Base-by-base conservation (phyloP, 2,329 filamentous ascomycete species). In the Nemania bipapillata region DNA sequence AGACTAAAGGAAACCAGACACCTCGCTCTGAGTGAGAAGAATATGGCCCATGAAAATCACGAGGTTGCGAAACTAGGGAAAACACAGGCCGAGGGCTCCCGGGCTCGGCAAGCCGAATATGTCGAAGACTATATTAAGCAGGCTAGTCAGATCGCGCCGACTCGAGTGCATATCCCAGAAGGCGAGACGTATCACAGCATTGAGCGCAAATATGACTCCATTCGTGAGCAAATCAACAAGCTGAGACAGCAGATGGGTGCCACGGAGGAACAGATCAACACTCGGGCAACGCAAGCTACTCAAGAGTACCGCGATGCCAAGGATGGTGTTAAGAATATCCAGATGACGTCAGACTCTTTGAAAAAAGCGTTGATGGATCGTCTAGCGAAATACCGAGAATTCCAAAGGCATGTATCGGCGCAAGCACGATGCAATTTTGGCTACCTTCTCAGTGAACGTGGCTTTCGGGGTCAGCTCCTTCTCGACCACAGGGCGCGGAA, bases 381-480 rank as follows among this genome's bases (percentile, higher is more conserved):
- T 17, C 86, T 92, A 65, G 82, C 85, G 30, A 90, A 93, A 74
- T 99, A 94, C 92, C 86, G 88, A 65, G 85, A 87, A 58, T 98
- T 99, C 80, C 91, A 95, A 75, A 87, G 90, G 28, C 88, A 90
- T 73, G 97, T 99, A 75, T 95, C 94, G 42, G 89, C 91, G n/a
- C 89, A 92, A 63, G 92, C 96, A 53, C 90, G 93, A 57, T 90
- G 91, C 61, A 93, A 92, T 69, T 99, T 99, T 80, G 91, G 88
- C 60, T 96, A 96, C 77, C 86, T 98, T 15, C 87, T 99, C 66
- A 93, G 90, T 76, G 94, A 98, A 80, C 90, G 96, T 75, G 91
- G 92, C 24, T 99, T 97, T 81, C 89, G 94, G 52, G 96, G 96
- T 65, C 88, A 88, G 71, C 87, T 99, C 65, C 83, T 90, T 24